Evolutionary conservation across 129 eudicot genomes (phyloP), one percentile per base, ranked within the genome.

Genomic region (Saposhnikovia divaricata): DNA sequence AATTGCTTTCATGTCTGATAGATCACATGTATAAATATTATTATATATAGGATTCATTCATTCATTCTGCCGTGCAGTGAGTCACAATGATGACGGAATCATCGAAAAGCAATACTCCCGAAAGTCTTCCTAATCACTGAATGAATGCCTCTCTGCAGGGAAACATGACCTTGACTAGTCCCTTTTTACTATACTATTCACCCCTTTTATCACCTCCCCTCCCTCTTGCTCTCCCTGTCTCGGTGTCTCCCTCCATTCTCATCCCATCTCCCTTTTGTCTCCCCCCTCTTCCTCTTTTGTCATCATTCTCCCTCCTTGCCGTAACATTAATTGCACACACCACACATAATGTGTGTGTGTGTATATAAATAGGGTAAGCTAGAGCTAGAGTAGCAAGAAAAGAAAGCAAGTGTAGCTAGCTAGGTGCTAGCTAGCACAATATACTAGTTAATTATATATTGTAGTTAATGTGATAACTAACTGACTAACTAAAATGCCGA

Each of bases 41-140:
- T 34, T 34, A 27, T 37, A 14, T 5, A 51, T 5, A 16, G 6
- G 19, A 25, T 45, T 45, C 14, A 39, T 71, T 71, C 75, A 70
- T 45, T 76, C 75, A 55, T 81, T 81, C 84, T 81, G 80, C 63
- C 19, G 63, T 27, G 79, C 50, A 81, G 76, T 34, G 77, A 78
- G 51, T 72, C 50, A 78, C 43, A 19, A 80, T 84, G 83, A 84
- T 80, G 84, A 84, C 81, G 76, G 59, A 80, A 84, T 84, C 84
- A 80, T 77, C 57, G 48, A 71, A 83, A 79, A 59, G 75, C 43
- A 76, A 11, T 66, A 15, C 72, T 11, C 40, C 72, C 21, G 12
- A 42, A 9, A 71, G 6, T 31, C 71, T 51, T 75, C 78, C 40
- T 40, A n/a, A 23, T 19, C 75, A 71, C 75, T 39, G 75, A 71